These are phyloP conservation scores for Heliamphora exappendiculata DNA, from an alignment of 148 eudicot species.

Conservation along the genomic window DNA sequence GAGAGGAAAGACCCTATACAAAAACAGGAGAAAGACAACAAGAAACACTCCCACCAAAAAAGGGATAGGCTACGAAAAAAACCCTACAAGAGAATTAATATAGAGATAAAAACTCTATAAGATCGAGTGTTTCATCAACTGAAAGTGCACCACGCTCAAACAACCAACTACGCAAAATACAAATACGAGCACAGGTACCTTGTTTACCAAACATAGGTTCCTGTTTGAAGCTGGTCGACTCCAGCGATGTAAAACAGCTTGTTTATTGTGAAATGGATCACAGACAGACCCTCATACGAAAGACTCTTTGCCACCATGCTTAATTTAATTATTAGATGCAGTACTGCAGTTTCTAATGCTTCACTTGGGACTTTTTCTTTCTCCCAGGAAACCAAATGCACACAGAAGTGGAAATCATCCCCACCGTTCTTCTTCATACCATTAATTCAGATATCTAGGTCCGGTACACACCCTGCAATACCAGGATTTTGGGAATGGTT, in stretches of 20 bases:
- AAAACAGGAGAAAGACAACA: too few relatives aligned
- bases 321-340: not conserved
- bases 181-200: not conserved
- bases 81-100: too few relatives aligned
- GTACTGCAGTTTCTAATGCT: not conserved
- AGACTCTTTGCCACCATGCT: not conserved
- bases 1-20: too few relatives aligned
- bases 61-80: too few relatives aligned
- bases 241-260: not conserved
- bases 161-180: too few relatives aligned
- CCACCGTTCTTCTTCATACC: constrained; percentile 5
- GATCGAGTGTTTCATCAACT: too few relatives aligned
- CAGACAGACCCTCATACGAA: not conserved
- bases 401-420: constrained; percentile 7
- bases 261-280: not conserved
- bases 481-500: not conserved
- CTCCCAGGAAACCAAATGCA: constrained; percentile 6
- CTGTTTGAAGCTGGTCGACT: not conserved
- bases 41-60: too few relatives aligned
- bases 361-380: not conserved
- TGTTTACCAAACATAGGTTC: constrained; percentile 3
- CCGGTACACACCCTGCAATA: not conserved
- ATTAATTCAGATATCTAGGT: not conserved
- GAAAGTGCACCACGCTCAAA: too few relatives aligned
- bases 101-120: too few relatives aligned